Base-by-base conservation (phyloP, 495 filamentous ascomycete genomes). In the Xylaria acuta region DNA sequence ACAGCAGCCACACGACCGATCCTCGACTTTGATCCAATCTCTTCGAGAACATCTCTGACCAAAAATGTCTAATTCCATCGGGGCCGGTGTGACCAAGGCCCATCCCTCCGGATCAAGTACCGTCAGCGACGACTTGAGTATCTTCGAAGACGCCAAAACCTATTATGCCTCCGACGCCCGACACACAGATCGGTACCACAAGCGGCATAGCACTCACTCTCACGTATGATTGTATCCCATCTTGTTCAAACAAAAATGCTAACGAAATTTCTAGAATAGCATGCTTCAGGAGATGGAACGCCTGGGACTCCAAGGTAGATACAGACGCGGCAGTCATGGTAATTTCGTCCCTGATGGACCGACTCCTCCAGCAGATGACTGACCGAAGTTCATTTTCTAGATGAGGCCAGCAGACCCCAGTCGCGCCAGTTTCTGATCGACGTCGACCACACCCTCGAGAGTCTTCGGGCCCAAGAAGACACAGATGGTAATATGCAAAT, bases 401-500 rank as follows among this genome's bases (percentile, higher is more conserved):
- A 87, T 69, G 85, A 87, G 75, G 72, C 79, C 8, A 83, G 80
- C 32, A 76, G 80, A 34, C 84, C 80, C 34, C 80, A 84, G 64
- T 85, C 88, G 34, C 91, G 92, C 64, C 89, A 90, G 73, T 94
- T 94, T 82, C 86, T 94, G 11, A 88, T 96, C 79, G 84, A 92
- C 63, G 93, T 97, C 69, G 90, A 95, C 18, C 82, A 87, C 22
- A 96, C 94, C 0, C 85, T 95, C 25, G 83, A 91, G 59, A 86
- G 85, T 34, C 85, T 99, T 34, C 84, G 93, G 38, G 87, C 88
- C 47, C 90, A 92, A 64, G 96, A 99, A 78, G 96, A 98, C 76
- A 95, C 94, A 4, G 94, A 99, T 80, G 83, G 86, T 25, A 97
- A 98, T 79, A 91, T 91, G 84, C 94, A 98, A 80, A 99, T 99